Percentiles rank a stretch among this genome's conserved stretches.
Conservation (phyloP, 495 filamentous ascomycete species). For the Penicillium silybi region DNA sequence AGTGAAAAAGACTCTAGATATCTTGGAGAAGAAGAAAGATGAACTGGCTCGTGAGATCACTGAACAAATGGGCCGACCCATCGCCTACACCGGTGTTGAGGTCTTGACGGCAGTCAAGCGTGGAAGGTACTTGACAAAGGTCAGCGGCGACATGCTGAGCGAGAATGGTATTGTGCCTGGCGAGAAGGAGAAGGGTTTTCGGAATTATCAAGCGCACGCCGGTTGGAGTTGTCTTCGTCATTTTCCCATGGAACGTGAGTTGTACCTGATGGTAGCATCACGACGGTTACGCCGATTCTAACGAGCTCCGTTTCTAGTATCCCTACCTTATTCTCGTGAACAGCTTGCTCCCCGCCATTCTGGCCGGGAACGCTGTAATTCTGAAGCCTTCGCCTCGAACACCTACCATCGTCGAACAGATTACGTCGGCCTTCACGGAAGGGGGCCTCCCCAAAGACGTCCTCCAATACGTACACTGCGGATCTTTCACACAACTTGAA, state of each 20-base stretch:
- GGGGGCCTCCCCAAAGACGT: conserved; percentile 77
- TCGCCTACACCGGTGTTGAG: conserved; percentile 77
- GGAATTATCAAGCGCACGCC: conserved; percentile 81
- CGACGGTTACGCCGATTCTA: conserved; percentile 8
- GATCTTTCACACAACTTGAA: conserved; percentile 66
- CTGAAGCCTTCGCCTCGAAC: conserved; percentile 93
- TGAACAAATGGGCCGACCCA: conserved; percentile 91
- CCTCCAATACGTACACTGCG: conserved; percentile 86
- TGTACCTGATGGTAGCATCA: neutral
- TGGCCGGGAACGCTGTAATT: conserved; percentile 85
- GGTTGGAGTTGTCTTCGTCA: conserved; percentile 75
- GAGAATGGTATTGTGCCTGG: conserved; percentile 56
- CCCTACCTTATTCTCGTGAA: conserved; percentile 91
- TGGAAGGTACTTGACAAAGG: conserved; percentile 74
- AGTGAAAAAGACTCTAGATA: conserved; percentile 66
- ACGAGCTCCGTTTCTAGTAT: conserved; percentile 52
- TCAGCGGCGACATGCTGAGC: conserved; percentile 64
- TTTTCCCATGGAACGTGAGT: conserved; percentile 94
- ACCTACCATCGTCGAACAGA: conserved; percentile 80
- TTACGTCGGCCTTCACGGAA: conserved; percentile 67
- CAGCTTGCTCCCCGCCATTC: conserved; percentile 79
- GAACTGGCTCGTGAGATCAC: conserved; percentile 79
- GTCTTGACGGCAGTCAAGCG: conserved; percentile 76
- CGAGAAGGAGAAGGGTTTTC: conserved; percentile 80
- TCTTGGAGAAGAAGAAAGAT: conserved; percentile 68